A percentile compares a stretch with the other conserved stretches of the same genome.
Evolutionary conservation across 192 early-diverging fungal genomes (phyloP).

Genomic region (Entomortierella lignicola): DNA sequence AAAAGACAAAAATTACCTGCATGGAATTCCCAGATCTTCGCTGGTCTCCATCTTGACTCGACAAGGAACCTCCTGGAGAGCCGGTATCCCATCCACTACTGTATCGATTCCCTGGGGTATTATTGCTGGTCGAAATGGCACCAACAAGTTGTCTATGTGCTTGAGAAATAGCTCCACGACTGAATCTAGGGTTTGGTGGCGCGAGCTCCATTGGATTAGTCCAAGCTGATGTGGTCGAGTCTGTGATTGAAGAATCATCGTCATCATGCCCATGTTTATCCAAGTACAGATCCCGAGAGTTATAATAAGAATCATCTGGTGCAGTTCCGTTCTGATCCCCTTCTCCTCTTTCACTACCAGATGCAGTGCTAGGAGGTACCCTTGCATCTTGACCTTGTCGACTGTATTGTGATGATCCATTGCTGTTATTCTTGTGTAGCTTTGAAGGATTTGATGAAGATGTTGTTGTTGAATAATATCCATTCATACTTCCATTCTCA

Average conservation of each 20-base stretch:
- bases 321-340: not conserved
- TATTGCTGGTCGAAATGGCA: not conserved
- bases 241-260: slow-evolving; percentile 29
- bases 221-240: slow-evolving; percentile 38
- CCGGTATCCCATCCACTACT: slow-evolving; percentile 36
- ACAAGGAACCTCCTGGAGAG: slow-evolving; percentile 43
- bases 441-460: slow-evolving; percentile 20
- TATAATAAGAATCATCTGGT: slow-evolving; percentile 30
- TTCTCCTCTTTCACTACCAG: not conserved
- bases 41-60: slow-evolving; percentile 29
- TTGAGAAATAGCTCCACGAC: slow-evolving; percentile 39
- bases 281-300: slow-evolving; percentile 34
- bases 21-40: slow-evolving; percentile 52
- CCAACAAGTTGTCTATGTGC: slow-evolving; percentile 48
- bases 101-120: not conserved
- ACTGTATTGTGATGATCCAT: slow-evolving; percentile 33
- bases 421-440: slow-evolving; percentile 33
- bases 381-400: not conserved
- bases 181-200: slow-evolving; percentile 46
- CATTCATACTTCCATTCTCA: slow-evolving; percentile 33
- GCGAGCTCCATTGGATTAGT: slow-evolving; percentile 30
- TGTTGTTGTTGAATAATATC: slow-evolving; percentile 37
- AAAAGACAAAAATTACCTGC: slow-evolving; percentile 12
- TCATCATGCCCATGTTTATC: slow-evolving; percentile 41
- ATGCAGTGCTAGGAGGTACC: not conserved